Evolutionary conservation across 2,329 filamentous ascomycete genomes (phyloP).

Genomic region (Blumeria hordei): DNA sequence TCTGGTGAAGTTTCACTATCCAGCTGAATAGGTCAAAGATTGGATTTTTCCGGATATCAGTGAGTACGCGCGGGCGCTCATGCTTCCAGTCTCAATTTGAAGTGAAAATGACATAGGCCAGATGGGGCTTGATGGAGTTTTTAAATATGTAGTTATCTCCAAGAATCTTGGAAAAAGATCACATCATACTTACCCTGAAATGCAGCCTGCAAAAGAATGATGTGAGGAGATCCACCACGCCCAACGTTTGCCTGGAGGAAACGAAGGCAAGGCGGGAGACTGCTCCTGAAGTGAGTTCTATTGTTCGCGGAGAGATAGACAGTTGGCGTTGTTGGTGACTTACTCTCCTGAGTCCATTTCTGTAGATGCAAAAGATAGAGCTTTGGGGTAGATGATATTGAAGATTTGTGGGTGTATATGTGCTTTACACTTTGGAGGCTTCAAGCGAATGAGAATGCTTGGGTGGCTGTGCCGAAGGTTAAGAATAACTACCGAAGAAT

Average conservation of each 20-base stretch:
- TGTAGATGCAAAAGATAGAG: neutral
- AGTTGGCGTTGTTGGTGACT: neutral
- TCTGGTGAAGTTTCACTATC: neutral
- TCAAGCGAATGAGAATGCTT: too few species aligned
- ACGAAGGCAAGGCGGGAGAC: neutral
- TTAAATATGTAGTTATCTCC: neutral
- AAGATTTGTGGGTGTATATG: too few species aligned
- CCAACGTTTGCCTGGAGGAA: neutral
- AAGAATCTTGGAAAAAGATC: neutral
- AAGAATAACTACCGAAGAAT: too few species aligned
- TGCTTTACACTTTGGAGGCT: too few species aligned
- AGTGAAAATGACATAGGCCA: neutral
- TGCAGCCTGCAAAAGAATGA: neutral
- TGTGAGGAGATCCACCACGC: neutral
- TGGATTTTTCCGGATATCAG: neutral
- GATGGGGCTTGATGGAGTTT: neutral
- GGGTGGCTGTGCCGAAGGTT: too few species aligned
- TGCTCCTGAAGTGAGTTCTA: neutral
- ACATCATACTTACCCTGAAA: neutral
- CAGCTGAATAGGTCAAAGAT: neutral
- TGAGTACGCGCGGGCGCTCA: neutral
- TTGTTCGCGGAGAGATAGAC: neutral
- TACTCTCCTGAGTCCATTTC: neutral
- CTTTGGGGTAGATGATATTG: too few species aligned
- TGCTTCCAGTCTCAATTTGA: neutral